Evolutionary conservation across 116 monocot genomes (phyloP).

Genomic region (Posidonia oceanica): DNA sequence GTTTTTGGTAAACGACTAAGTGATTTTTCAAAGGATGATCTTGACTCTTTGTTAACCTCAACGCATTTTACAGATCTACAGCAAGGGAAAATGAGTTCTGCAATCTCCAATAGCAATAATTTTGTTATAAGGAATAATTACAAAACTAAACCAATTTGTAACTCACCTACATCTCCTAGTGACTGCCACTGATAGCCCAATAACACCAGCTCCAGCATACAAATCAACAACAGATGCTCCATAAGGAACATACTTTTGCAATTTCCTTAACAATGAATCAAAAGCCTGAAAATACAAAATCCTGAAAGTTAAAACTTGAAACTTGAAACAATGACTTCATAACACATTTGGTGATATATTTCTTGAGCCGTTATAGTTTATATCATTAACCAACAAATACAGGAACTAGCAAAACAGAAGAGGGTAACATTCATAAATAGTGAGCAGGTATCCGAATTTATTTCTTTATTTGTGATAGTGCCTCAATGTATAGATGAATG

Average conservation of each 20-base stretch:
- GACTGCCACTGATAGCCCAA: conserved; percentile 77
- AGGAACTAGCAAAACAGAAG: too few relatives aligned
- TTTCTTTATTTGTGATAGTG: too few relatives aligned
- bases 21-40: conserved; percentile 82
- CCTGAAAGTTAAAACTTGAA: neutral
- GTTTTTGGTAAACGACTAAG: conserved; percentile 60
- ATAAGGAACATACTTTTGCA: conserved; percentile 87
- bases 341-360: neutral
- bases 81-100: neutral
- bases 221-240: conserved; percentile 94
- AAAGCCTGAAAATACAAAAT: conserved; percentile 49
- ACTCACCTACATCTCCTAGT: conserved; percentile 87
- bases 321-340: neutral
- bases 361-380: neutral
- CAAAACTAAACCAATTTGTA: conserved; percentile 2
- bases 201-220: conserved; percentile 85
- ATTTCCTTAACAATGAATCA: conserved; percentile 71
- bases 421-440: neutral
- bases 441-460: neutral
- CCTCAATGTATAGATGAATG: too few relatives aligned
- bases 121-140: neutral
- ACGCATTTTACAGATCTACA: conserved; percentile 84
- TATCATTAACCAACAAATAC: too few relatives aligned
- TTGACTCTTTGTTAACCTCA: conserved; percentile 91
- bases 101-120: neutral